Evolutionary conservation across 148 eudicot species (phyloP).

Genomic region (Fagopyrum esculentum): DNA sequence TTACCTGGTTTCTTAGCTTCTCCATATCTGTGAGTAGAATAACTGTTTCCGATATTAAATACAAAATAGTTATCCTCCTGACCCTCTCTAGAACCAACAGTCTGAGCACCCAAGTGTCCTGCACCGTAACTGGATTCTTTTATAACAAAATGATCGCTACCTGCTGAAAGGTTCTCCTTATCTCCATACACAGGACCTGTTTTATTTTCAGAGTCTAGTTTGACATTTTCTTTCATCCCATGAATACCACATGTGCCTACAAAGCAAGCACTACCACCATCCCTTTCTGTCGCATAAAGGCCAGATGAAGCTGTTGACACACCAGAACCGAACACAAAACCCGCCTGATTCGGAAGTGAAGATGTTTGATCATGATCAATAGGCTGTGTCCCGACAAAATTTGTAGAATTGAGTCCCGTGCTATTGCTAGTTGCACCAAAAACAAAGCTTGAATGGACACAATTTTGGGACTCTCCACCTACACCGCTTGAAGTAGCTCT

Average conservation of each 20-base stretch:
- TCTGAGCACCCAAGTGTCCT: too few relatives aligned
- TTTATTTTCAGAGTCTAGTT: too few relatives aligned
- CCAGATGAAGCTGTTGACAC: neutral
- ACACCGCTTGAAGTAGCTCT: neutral
- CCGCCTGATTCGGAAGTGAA: neutral
- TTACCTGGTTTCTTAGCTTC: slow-evolving; percentile 16
- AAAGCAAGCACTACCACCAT: too few relatives aligned
- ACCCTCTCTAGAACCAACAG: slow-evolving; percentile 6
- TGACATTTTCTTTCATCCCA: too few relatives aligned
- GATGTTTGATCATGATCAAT: slow-evolving; percentile 10
- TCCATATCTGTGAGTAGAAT: slow-evolving; percentile 1
- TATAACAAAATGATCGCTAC: neutral
- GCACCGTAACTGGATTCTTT: too few relatives aligned
- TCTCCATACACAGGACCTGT: too few relatives aligned
- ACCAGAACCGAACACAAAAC: slow-evolving; percentile 12
- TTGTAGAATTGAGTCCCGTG: slow-evolving; percentile 6
- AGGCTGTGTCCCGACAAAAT: neutral
- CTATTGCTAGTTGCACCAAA: slow-evolving; percentile 16
- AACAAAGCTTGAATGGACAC: slow-evolving; percentile 9
- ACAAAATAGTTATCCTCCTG: slow-evolving; percentile 23
- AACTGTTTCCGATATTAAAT: slow-evolving; percentile 20
- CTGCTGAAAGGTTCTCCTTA: too few relatives aligned
- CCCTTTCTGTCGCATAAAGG: too few relatives aligned
- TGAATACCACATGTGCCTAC: too few relatives aligned
- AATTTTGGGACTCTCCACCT: neutral